phyloP scores from a whole-genome alignment of 192 early-diverging fungal species.

The Entomortierella chlamydospora region DNA sequence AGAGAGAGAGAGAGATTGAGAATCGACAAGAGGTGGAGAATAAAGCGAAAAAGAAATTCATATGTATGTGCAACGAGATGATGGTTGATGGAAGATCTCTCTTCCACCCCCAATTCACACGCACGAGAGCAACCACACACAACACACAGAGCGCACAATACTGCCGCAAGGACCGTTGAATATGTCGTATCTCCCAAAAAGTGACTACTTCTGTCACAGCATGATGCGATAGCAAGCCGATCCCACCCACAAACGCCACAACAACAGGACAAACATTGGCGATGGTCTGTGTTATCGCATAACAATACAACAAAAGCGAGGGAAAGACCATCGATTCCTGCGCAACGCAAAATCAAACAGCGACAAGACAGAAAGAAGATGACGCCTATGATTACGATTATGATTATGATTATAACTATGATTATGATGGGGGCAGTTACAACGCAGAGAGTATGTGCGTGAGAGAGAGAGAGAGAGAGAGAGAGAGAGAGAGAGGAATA shows the following conservation, averaged over 20 bases:
- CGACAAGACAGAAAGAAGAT: background rate
- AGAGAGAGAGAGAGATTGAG: too few species aligned
- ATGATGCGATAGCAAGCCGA: background rate
- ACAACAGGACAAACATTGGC: background rate
- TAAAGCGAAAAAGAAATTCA: too few species aligned
- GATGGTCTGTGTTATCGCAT: constrained; percentile 21
- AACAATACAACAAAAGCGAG: background rate
- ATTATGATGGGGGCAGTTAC: background rate
- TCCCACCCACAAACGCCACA: background rate
- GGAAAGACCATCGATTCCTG: constrained; percentile 12
- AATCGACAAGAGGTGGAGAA: too few species aligned
- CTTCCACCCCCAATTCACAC: too few species aligned
- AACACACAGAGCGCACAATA: too few species aligned
- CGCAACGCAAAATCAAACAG: background rate
- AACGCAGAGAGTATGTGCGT: too few species aligned
- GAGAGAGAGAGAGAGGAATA: too few species aligned
- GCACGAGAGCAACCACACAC: background rate
- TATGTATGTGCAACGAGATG: too few species aligned
- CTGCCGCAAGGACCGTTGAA: constrained; percentile 1
- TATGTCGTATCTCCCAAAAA: too few species aligned
- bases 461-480: too few species aligned
- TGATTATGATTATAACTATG: background rate
- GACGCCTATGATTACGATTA: background rate
- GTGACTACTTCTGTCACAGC: background rate
- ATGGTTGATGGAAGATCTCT: too few species aligned